Percentiles rank a stretch among this genome's conserved stretches.
phyloP scores from a whole-genome alignment of 345 rosid species.

The Erysimum cheiranthoides region DNA sequence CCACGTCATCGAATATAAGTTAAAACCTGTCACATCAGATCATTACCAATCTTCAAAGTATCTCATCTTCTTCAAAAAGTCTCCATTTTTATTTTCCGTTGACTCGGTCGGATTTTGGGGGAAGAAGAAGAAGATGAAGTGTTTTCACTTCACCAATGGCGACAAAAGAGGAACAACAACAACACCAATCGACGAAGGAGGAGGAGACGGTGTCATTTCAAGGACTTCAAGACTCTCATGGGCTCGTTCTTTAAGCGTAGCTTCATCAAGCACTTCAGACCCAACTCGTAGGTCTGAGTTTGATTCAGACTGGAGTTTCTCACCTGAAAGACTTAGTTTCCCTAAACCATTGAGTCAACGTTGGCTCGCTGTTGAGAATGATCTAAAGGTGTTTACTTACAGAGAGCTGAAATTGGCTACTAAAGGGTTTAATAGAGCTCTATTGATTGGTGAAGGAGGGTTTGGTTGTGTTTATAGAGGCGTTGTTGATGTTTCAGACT shows the following conservation, averaged over 20 bases:
- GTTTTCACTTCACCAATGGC: conserved; percentile 91
- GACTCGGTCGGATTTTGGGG: conserved; percentile 40
- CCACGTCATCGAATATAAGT: conserved; percentile 20
- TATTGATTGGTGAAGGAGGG: conserved; percentile 93
- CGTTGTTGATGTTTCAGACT: conserved; percentile 55
- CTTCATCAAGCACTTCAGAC: conserved; percentile 70
- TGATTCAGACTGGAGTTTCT: conserved; percentile 79
- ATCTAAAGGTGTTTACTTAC: conserved; percentile 75
- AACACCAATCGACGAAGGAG: conserved; percentile 24
- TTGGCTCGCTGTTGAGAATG: conserved; percentile 56
- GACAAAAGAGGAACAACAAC: conserved; percentile 52
- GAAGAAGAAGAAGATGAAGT: conserved; percentile 63
- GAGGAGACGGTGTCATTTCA: conserved; percentile 51
- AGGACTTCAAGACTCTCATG: conserved; percentile 73
- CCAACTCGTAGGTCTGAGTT: conserved; percentile 84
- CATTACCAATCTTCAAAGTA: conserved; percentile 14
- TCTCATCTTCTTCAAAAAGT: conserved; percentile 1
- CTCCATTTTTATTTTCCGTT: conserved; percentile 11
- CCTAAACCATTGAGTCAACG: conserved; percentile 63
- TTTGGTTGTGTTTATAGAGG: conserved; percentile 92
- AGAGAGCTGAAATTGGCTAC: conserved; percentile 85
- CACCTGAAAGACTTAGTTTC: conserved; percentile 60
- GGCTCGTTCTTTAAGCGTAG: conserved; percentile 94
- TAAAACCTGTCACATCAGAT: conserved; percentile 29
- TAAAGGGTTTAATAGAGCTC: conserved; percentile 72